Base-by-base conservation (phyloP, 202 grass and related monocot genomes). In the Panicum hallii region DNA sequence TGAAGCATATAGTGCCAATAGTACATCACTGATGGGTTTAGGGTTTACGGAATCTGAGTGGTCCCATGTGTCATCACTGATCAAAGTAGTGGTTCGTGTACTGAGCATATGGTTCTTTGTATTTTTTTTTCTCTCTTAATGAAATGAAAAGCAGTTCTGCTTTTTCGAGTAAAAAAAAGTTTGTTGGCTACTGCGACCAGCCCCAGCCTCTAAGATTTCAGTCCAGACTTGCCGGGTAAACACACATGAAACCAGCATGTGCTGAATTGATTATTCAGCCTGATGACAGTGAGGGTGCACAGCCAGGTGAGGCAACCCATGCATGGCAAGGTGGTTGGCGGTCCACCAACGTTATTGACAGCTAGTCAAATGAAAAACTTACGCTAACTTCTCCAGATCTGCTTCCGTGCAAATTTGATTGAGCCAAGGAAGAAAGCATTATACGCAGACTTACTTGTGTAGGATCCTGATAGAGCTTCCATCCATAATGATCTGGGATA, bases 1-100 rank as follows among this genome's bases (percentile, higher is more conserved):
- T 67, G 62, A 83, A 38, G 36, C 14, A 65, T 64, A 53, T 75
- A 64, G 36, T 75, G 41, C 50, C 15, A 53, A 6, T 52, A 52
- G 20, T 66, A 22, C 50, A 58, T 70, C 47, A 45, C 4, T 12
- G 22, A 22, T 67, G 41, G 60, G 17, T 55, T 55, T 20, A 54
- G 17, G 52, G 52, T 20, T 19, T 7, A 8, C 6, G 53, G 61
- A 30, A 16, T 62, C 12, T 17, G 34, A 2, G 57, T 53, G 22
- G 8, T 57, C 20, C 54, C 19, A 2, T 57, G 48, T 50, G 48
- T 22, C 54, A n/a, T 20, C 19, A 57, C 7, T 57, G 54, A 57
- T 57, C 54, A 20, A 57, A 1, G 4, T 28, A 26, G 57, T 11
- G 30, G 30, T 38, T 36, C 11, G 36, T 32, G 32, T 32, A 32